These are phyloP conservation scores for Parathielavia hyrcaniae DNA, from an alignment of 495 filamentous ascomycete genomes.

Conservation along the genomic window DNA sequence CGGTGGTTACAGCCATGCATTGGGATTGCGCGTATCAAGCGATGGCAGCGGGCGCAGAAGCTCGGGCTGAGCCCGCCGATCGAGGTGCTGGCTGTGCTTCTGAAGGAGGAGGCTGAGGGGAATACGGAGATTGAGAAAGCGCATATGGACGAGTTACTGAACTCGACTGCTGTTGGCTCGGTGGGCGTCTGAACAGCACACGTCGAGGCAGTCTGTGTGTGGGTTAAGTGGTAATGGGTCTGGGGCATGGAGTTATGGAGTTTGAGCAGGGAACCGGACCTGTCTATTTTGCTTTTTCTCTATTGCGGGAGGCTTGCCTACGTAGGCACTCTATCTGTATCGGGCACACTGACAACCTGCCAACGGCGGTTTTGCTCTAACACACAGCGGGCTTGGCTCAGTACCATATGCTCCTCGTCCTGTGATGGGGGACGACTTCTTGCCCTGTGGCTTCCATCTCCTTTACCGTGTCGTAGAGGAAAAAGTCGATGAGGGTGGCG, in stretches of 20 bases:
- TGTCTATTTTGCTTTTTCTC: neutral
- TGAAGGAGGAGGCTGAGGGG: conserved; percentile 60
- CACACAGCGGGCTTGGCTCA: conserved; percentile 31
- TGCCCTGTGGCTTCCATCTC: conserved; percentile 56
- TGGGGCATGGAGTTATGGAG: conserved; percentile 6
- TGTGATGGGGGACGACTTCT: conserved; percentile 77
- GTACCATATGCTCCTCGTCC: conserved; percentile 95
- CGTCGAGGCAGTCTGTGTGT: neutral
- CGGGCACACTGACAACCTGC: neutral
- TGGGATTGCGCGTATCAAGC: conserved; percentile 70
- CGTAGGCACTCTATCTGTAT: conserved; percentile 2
- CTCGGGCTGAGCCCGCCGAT: conserved; percentile 79
- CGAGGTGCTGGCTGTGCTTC: conserved; percentile 80
- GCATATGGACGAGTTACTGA: conserved; percentile 76
- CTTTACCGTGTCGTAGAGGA: conserved; percentile 91
- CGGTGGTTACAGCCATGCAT: conserved; percentile 64
- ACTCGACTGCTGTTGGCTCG: conserved; percentile 35
- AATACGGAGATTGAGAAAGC: conserved; percentile 51
- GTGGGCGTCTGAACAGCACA: conserved; percentile 19
- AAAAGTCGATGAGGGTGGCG: conserved; percentile 92
- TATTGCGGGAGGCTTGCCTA: conserved; percentile 1
- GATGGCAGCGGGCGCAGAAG: conserved; percentile 79
- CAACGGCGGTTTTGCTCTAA: neutral
- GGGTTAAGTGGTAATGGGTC: neutral
- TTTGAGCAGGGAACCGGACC: neutral